These are phyloP conservation scores for Cicer yamashitae DNA, from an alignment of 306 rosid genomes.

Conservation along the genomic window DNA sequence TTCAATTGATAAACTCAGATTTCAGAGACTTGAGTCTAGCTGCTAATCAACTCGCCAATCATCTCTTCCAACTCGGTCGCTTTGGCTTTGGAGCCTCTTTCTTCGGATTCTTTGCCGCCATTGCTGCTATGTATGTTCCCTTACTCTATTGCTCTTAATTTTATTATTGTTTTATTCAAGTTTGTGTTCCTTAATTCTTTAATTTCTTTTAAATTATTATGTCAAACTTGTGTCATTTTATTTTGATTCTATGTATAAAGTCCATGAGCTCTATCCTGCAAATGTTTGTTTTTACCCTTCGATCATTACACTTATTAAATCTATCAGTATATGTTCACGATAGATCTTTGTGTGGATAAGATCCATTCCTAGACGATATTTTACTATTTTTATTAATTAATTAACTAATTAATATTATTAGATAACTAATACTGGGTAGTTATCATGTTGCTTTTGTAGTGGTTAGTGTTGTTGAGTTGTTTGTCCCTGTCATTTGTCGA, in stretches of 20 bases:
- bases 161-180: not conserved
- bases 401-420: too few relatives aligned
- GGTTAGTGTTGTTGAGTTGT: not conserved
- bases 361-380: slow-evolving; percentile 1
- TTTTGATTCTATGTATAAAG: too few relatives aligned
- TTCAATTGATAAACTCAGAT: slow-evolving; percentile 61
- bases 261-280: too few relatives aligned
- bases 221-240: too few relatives aligned
- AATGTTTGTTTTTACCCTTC: too few relatives aligned
- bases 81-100: slow-evolving; percentile 67
- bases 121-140: slow-evolving; percentile 75
- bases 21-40: slow-evolving; percentile 60
- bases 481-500: not conserved
- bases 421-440: not conserved
- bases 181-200: too few relatives aligned
- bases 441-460: not conserved
- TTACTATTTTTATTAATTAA: too few relatives aligned
- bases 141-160: not conserved
- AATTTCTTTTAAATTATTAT: too few relatives aligned
- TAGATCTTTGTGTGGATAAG: not conserved
- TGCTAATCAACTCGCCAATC: slow-evolving; percentile 60
- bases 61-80: slow-evolving; percentile 64
- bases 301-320: too few relatives aligned
- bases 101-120: slow-evolving; percentile 70
- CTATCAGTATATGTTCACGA: too few relatives aligned